Conservation (phyloP, 805 yeast species). For the Brettanomyces naardenensis region DNA sequence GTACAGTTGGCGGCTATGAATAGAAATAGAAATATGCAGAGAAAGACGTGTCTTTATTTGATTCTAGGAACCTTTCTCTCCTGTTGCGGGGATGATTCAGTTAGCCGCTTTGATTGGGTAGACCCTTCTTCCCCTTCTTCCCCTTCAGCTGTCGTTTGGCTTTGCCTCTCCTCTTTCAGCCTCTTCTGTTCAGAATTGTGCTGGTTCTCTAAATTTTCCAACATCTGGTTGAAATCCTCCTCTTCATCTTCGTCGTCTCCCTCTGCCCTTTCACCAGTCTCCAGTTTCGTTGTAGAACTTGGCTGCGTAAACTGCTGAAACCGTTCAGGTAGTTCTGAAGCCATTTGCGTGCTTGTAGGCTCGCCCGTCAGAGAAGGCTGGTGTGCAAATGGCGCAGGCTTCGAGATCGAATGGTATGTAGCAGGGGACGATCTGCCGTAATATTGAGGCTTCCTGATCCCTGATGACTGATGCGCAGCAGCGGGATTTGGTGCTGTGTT, state of each 20-base stretch:
- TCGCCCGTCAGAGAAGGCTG: neutral
- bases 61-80: too few relatives aligned
- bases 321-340: conserved; percentile 8
- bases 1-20: too few relatives aligned
- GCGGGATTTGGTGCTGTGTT: conserved; percentile 2
- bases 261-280: conserved; percentile 1
- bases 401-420: conserved; percentile 1
- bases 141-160: neutral
- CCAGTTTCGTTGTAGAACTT: conserved; percentile 4
- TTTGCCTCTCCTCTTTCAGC: neutral
- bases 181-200: conserved; percentile 9
- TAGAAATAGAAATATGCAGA: neutral
- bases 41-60: too few relatives aligned
- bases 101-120: neutral
- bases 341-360: neutral
- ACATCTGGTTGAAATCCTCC: conserved; percentile 14
- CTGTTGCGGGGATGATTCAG: neutral
- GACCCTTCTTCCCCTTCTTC: neutral
- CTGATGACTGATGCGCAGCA: conserved; percentile 3
- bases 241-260: conserved; percentile 10
- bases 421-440: conserved; percentile 18
- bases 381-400: conserved; percentile 4
- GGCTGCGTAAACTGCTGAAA: conserved; percentile 15
- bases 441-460: conserved; percentile 21
- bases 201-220: conserved; percentile 15